phyloP scores from a whole-genome alignment of 345 rosid genomes.

The Eucalyptus urophylla region DNA sequence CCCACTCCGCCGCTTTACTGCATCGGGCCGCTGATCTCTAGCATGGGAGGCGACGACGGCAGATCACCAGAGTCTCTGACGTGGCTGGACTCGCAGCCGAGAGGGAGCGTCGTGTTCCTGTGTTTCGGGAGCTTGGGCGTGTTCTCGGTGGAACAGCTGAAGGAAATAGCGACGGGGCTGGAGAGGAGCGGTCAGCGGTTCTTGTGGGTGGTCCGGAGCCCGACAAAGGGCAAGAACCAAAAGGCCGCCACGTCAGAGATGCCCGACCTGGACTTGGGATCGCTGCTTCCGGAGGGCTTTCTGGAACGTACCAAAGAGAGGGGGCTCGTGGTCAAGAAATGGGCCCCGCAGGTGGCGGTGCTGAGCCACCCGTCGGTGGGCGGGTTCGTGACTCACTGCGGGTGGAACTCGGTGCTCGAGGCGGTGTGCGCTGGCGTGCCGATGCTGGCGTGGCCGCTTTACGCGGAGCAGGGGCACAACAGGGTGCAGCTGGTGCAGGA shows the following conservation, averaged over 20 bases:
- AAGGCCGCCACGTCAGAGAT: not conserved
- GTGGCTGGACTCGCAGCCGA: slow-evolving; percentile 47
- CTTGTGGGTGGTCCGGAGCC: slow-evolving; percentile 44
- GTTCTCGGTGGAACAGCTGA: slow-evolving; percentile 28
- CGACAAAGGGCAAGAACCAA: slow-evolving; percentile 4
- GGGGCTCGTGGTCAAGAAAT: slow-evolving; percentile 10
- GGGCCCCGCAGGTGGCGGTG: slow-evolving; percentile 11
- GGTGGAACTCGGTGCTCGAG: slow-evolving; percentile 27
- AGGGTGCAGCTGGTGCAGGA: slow-evolving; percentile 38
- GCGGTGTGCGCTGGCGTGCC: not conserved
- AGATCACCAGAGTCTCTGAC: slow-evolving; percentile 6
- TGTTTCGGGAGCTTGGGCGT: slow-evolving; percentile 56
- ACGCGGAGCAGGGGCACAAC: slow-evolving; percentile 39
- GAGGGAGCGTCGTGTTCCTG: slow-evolving; percentile 35
- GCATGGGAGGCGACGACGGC: not conserved
- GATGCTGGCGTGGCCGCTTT: slow-evolving; percentile 47
- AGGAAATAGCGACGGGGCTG: slow-evolving; percentile 35
- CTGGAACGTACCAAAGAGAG: slow-evolving; percentile 13
- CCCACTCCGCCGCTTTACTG: slow-evolving; percentile 29
- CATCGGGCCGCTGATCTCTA: slow-evolving; percentile 40
- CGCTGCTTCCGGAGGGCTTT: slow-evolving; percentile 37
- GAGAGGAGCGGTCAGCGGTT: slow-evolving; percentile 38
- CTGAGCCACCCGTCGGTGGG: slow-evolving; percentile 4
- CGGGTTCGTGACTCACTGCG: slow-evolving; percentile 19
- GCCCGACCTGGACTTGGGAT: slow-evolving; percentile 11